Evolutionary conservation across 1,284 basidiomycete species (phyloP).

Genomic region (Ganoderma sinense): DNA sequence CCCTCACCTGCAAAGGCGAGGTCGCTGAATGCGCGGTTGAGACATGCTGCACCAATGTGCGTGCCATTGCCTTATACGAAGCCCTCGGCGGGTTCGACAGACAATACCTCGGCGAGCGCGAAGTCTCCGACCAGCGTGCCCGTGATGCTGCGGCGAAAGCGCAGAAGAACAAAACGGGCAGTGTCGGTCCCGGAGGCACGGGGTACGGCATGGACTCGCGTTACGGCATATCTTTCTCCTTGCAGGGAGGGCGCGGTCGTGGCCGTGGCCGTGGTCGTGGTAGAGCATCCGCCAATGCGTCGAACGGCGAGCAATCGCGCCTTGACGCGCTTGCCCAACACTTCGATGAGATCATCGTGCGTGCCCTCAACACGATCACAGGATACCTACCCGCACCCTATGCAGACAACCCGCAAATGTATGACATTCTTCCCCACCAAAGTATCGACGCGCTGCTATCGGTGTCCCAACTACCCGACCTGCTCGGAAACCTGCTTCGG

Average conservation of each 20-base stretch:
- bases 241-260: conserved; percentile 9
- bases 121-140: conserved; percentile 47
- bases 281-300: not conserved
- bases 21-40: conserved; percentile 44
- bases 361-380: conserved; percentile 48
- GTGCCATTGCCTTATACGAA: conserved; percentile 59
- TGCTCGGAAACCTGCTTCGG: conserved; percentile 54
- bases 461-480: conserved; percentile 54
- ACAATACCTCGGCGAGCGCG: conserved; percentile 50
- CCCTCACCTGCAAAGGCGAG: conserved; percentile 50
- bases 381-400: conserved; percentile 55
- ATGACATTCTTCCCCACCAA: conserved; percentile 58
- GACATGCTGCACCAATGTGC: conserved; percentile 54
- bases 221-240: not conserved
- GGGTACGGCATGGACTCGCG: conserved; percentile 44
- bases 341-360: conserved; percentile 52
- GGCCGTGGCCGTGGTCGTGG: conserved; percentile 26
- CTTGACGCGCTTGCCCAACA: conserved; percentile 34
- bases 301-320: not conserved
- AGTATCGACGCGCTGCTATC: conserved; percentile 50
- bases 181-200: conserved; percentile 60
- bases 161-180: conserved; percentile 27
- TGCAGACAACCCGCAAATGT: conserved; percentile 46
- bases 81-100: conserved; percentile 56
- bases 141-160: conserved; percentile 40